Evolutionary conservation across 108 stramenopile genomes (phyloP).

Genomic region (Aurantiochytrium sp.): DNA sequence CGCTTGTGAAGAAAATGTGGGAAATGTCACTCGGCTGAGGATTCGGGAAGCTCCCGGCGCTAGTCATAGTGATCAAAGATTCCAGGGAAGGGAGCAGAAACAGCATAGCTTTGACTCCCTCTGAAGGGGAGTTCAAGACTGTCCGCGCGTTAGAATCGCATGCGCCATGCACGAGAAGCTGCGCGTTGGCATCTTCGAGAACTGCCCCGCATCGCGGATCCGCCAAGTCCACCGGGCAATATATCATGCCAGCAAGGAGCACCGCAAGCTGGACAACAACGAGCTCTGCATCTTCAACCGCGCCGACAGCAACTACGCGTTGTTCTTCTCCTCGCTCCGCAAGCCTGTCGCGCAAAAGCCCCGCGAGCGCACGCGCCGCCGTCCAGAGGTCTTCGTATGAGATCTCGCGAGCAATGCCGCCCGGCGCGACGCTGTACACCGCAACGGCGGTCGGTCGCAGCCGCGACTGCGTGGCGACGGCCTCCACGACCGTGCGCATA

Average conservation of each 20-base stretch:
- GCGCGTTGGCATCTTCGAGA: not conserved
- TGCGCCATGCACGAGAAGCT: not conserved
- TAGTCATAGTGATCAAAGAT: not conserved
- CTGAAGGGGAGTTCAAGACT: no score
- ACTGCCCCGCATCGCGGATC: not conserved
- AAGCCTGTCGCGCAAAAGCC: no score
- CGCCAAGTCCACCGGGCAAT: not conserved
- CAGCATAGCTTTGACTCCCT: no score
- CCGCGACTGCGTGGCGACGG: no score
- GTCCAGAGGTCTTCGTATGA: no score
- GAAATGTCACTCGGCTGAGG: not conserved
- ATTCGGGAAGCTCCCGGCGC: not conserved
- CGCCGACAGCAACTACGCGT: not conserved
- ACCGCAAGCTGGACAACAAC: not conserved
- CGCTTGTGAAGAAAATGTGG: constrained; percentile 6
- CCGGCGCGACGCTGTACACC: no score
- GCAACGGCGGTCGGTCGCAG: no score
- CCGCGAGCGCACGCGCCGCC: no score
- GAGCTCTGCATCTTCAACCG: not conserved
- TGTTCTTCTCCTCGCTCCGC: not conserved
- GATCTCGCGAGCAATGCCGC: no score
- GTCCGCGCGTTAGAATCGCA: no score
- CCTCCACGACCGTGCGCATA: no score
- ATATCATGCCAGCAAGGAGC: not conserved
- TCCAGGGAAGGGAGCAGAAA: no score